Evolutionary conservation across 495 filamentous ascomycete genomes (phyloP), one percentile per base, ranked within the genome.

Genomic region (Talaromyces nanjingensis): DNA sequence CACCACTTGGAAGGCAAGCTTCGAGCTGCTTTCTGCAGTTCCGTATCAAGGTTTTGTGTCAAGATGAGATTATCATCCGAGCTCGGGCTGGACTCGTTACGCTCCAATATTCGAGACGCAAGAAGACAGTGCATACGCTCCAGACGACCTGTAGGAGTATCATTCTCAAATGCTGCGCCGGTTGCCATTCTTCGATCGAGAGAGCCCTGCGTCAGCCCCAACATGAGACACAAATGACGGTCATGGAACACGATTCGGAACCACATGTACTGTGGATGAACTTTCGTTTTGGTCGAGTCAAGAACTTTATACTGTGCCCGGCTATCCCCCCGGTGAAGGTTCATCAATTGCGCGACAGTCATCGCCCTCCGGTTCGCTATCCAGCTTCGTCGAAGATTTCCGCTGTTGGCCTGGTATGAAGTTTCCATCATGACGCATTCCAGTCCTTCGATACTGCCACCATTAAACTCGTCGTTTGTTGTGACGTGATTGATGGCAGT

Each of bases 381-480:
- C 77, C 74, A 81, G 1, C 71, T 66, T 33, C 71, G 68, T 34
- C 74, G 77, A 0, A 82, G 71, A 64, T 81, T 81, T 4, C 80
- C 82, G 11, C 47, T 59, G 65, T 81, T 78, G 9, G 64, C 62
- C 12, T 79, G 72, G 66, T 72, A 83, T 54, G 74, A 59, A 47
- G 70, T 68, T 63, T 81, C 79, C 8, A 79, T 59, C 39, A 82
- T 72, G 61, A 83, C 63, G 63, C 78, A 79, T 31, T 79, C 74
- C 4, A 83, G 29, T 7, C 77, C 76, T 62, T 55, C 33, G 24
- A 72, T 60, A 22, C 64, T 65, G 53, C 59, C 37, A 5, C 33
- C 33, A 39, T 65, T 31, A 3, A 68, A 49, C 22, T 65, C 63
- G 20, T 68, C 67, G 42, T 67, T 68, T 25, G 64, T 68, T 11